Evolutionary conservation across 352 stramenopile species (phyloP).

Genomic region (Phytophthora pinifolia): DNA sequence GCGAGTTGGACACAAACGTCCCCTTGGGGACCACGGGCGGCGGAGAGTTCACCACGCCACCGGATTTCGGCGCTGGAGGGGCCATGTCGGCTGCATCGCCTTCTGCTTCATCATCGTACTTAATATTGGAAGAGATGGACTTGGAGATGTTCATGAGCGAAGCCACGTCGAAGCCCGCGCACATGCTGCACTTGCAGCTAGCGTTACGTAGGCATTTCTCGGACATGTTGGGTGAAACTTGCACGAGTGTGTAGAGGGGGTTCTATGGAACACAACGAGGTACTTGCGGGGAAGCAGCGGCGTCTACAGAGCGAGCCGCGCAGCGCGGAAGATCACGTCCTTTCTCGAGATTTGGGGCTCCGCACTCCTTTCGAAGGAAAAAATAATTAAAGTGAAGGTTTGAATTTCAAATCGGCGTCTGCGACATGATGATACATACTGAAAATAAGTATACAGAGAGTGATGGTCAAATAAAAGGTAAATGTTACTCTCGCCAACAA

Average conservation of each 20-base stretch:
- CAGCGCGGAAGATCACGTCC: not conserved
- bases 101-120: conserved; percentile 53
- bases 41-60: conserved; percentile 51
- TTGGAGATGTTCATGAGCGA: conserved; percentile 79
- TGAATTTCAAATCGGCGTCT: conserved; percentile 20
- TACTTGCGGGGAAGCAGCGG: not conserved
- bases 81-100: conserved; percentile 15
- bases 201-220: conserved; percentile 87
- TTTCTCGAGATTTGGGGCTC: conserved; percentile 7
- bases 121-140: conserved; percentile 79
- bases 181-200: conserved; percentile 85
- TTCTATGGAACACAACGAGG: not conserved
- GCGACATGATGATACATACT: conserved; percentile 10
- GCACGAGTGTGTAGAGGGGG: not conserved
- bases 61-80: conserved; percentile 27
- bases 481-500: conserved; percentile 16
- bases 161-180: conserved; percentile 76
- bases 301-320: not conserved
- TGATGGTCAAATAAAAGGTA: conserved; percentile 18
- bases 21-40: conserved; percentile 24
- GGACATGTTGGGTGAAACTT: conserved; percentile 37
- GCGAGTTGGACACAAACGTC: conserved; percentile 45
- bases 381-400: conserved; percentile 19
- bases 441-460: conserved; percentile 4
- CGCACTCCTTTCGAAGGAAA: not conserved